Evolutionary conservation across 495 filamentous ascomycete species (phyloP).

Genomic region (Neurospora cerealis): DNA sequence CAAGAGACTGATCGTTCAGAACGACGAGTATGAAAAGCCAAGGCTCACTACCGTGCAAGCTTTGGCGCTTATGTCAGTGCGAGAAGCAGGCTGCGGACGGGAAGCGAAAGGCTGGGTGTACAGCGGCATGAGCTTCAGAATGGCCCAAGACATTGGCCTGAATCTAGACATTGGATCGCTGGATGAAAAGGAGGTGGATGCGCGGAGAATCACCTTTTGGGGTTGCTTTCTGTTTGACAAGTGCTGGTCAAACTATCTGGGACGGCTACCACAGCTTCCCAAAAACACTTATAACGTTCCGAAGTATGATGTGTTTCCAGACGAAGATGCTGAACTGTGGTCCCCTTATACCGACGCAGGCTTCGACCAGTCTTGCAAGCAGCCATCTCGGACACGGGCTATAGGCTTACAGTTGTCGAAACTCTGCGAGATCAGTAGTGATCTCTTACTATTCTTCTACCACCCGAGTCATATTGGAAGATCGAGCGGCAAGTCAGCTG

Average conservation of each 20-base stretch:
- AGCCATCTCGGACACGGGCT: conserved; percentile 75
- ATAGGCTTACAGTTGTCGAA: conserved; percentile 72
- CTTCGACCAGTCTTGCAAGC: conserved; percentile 53
- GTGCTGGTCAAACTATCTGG: conserved; percentile 98
- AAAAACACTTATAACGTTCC: conserved; percentile 68
- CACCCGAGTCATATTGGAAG: conserved; percentile 55
- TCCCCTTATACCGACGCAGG: conserved; percentile 83
- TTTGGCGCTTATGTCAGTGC: conserved; percentile 87
- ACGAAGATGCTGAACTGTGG: conserved; percentile 80
- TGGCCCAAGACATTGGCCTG: conserved; percentile 89
- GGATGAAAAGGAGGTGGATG: conserved; percentile 79
- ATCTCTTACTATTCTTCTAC: conserved; percentile 84
- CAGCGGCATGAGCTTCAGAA: conserved; percentile 96
- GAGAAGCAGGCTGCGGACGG: conserved; percentile 89
- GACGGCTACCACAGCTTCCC: conserved; percentile 79
- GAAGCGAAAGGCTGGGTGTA: conserved; percentile 98
- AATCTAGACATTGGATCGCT: conserved; percentile 74
- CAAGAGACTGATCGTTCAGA: conserved; percentile 77
- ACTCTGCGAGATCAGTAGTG: conserved; percentile 87
- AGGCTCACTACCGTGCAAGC: conserved; percentile 92
- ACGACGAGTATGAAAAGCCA: conserved; percentile 88
- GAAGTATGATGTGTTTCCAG: conserved; percentile 84
- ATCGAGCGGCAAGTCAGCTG: conserved; percentile 52
- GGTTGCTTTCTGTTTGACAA: conserved; percentile 98
- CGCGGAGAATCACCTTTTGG: conserved; percentile 88